Percentiles rank a stretch among this genome's conserved stretches.
Evolutionary conservation across 768 basidiomycete genomes (phyloP).

Genomic region (Mycena vitilis): DNA sequence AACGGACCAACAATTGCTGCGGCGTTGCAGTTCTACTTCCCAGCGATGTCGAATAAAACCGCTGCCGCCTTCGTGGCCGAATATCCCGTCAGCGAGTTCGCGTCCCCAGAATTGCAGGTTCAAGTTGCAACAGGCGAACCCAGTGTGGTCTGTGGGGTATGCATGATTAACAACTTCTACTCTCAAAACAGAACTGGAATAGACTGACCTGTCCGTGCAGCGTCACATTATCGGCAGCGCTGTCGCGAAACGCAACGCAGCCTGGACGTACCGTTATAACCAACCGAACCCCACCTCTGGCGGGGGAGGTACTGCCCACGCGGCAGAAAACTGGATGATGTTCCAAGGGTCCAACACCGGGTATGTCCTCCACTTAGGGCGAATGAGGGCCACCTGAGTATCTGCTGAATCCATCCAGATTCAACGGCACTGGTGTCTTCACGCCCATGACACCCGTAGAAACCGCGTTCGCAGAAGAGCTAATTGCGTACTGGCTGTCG

Average conservation of each 20-base stretch:
- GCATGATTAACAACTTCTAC: constrained; percentile 52
- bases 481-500: constrained; percentile 75
- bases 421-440: constrained; percentile 67
- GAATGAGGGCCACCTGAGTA: no score
- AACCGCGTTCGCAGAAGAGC: constrained; percentile 64
- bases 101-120: constrained; percentile 53
- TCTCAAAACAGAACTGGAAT: no score
- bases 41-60: constrained; percentile 54
- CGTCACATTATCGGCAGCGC: constrained; percentile 59
- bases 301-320: constrained; percentile 54
- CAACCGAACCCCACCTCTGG: constrained; percentile 60
- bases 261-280: constrained; percentile 72
- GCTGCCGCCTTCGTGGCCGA: constrained; percentile 48
- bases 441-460: constrained; percentile 58
- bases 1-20: constrained; percentile 51
- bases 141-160: constrained; percentile 58
- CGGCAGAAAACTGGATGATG: constrained; percentile 79
- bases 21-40: constrained; percentile 57
- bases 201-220: constrained; percentile 39
- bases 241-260: constrained; percentile 47
- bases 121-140: constrained; percentile 63
- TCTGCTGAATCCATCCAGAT: constrained; percentile 40
- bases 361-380: no score
- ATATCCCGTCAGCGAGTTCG: constrained; percentile 54
- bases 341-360: constrained; percentile 71